A percentile compares a stretch with the other conserved stretches of the same genome.
These are phyloP conservation scores for Aspergillus sclerotioniger DNA, from an alignment of 495 filamentous ascomycete genomes.

Conservation along the genomic window DNA sequence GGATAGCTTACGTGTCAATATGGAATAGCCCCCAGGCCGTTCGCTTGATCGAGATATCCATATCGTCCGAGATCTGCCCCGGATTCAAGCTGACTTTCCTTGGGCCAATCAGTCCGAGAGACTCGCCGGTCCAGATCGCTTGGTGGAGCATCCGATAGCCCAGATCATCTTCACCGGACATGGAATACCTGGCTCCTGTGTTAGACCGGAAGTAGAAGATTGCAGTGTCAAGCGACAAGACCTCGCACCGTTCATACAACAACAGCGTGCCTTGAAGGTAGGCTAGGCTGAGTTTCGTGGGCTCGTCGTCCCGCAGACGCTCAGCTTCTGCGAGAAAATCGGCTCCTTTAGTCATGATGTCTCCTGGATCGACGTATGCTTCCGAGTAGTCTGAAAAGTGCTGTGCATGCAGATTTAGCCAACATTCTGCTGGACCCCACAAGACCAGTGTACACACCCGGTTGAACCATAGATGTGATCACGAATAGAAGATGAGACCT, in stretches of 20 bases:
- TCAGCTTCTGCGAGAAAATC: conserved; percentile 47
- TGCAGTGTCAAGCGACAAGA: not conserved
- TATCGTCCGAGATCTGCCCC: conserved; percentile 30
- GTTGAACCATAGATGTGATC: not conserved
- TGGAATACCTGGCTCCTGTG: conserved; percentile 33
- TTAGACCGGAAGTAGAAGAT: not conserved
- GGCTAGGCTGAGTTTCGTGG: conserved; percentile 29
- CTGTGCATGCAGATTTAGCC: conserved; percentile 15
- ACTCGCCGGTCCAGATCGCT: conserved; percentile 39
- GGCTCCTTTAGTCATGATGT: conserved; percentile 43
- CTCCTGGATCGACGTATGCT: conserved; percentile 40
- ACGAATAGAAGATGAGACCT: conserved; percentile 14
- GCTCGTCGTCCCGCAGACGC: conserved; percentile 26
- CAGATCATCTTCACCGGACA: conserved; percentile 41
- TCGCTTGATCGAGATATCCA: conserved; percentile 33
- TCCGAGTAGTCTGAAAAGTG: conserved; percentile 48
- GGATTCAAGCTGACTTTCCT: conserved; percentile 20
- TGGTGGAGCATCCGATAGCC: conserved; percentile 46
- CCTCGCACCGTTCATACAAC: conserved; percentile 39
- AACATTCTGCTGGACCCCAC: not conserved
- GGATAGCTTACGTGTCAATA: conserved; percentile 40
- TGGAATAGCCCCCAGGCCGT: conserved; percentile 48
- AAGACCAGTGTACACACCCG: not conserved
- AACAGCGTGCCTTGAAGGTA: conserved; percentile 42
- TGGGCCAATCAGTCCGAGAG: conserved; percentile 35